A percentile compares a stretch with the other conserved stretches of the same genome.
phyloP scores from a whole-genome alignment of 345 rosid genomes.

The Aegle marmelos region DNA sequence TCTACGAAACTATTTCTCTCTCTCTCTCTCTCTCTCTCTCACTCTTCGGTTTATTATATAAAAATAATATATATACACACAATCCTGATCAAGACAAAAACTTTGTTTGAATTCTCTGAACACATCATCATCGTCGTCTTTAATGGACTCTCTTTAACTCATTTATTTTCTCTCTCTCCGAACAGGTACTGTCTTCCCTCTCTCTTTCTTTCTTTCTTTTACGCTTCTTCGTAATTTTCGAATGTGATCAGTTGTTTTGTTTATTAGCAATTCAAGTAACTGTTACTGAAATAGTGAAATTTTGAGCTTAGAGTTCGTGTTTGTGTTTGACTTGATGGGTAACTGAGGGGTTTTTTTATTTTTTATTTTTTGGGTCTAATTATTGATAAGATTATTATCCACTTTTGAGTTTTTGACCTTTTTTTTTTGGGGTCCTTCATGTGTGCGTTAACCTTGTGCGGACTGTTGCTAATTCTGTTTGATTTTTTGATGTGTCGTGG shows the following conservation, averaged over 20 bases:
- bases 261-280: not conserved
- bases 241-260: constrained; percentile 3
- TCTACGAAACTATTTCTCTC: constrained; percentile 67
- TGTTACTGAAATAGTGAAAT: not conserved
- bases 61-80: not conserved
- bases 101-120: constrained; percentile 17
- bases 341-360: not conserved
- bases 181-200: not conserved
- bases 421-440: not conserved
- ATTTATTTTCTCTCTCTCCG: not conserved
- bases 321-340: constrained; percentile 19
- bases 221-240: not conserved
- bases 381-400: not conserved
- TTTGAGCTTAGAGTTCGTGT: not conserved
- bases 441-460: constrained; percentile 14
- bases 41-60: not conserved
- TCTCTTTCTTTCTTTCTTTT: not conserved
- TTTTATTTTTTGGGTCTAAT: not conserved
- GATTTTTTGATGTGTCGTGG: not conserved
- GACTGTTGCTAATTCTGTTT: not conserved
- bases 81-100: constrained; percentile 24
- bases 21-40: constrained; percentile 22
- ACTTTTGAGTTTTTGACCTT: not conserved
- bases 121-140: constrained; percentile 19
- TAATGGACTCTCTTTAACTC: constrained; percentile 24